Evolutionary conservation across 768 basidiomycete species (phyloP), one percentile per base, ranked within the genome.

Genomic region (Tricholoma flavovirens): DNA sequence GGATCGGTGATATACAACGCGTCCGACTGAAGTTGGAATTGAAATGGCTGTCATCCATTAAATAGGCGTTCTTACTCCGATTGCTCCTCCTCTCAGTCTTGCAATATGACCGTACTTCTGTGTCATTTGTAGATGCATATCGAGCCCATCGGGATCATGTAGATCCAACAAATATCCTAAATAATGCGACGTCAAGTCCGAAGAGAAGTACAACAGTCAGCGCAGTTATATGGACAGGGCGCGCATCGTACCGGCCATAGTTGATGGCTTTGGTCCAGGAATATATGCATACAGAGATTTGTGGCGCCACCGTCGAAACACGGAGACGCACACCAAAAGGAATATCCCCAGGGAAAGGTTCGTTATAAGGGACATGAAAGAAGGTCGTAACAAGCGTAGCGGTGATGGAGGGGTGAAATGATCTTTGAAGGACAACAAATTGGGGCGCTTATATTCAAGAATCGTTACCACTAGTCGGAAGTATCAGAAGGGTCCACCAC

Each of bases 1-100:
- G 67, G 67, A 52, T 68, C 67, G 2, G 65, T 62, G 21, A 68
- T 58, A 29, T 68, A 68, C 19, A 68, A 45, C 5, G 64, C 67
- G 46, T 68, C 65, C 24, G 58, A 21, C 65, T 66, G 19, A n/a
- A n/a, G 21, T 4, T n/a, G 24, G 26, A 36, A 9, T 42, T 38
- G 38, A 19, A 17, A 4, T 17, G 6, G 1, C 24, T n/a, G 8
- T 9, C 9, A n/a, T 22, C 22, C 15, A 30, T 17, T 29, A 10
- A 1, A 42, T 17, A 3, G 1, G 6, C 8, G 30, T 2, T 33
- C 62, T 32, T 49, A 66, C 66, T 21, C 58, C 62, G 0, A 62
- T 43, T n/a, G 62, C 21, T 12, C 66, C 66, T 11, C 63, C 64
- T 17, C 60, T 50, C 3, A 66, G 38, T 35, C 60, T 61, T 24